phyloP scores from a whole-genome alignment of 2,329 filamentous ascomycete species.

The Pseudogymnoascus sp. region DNA sequence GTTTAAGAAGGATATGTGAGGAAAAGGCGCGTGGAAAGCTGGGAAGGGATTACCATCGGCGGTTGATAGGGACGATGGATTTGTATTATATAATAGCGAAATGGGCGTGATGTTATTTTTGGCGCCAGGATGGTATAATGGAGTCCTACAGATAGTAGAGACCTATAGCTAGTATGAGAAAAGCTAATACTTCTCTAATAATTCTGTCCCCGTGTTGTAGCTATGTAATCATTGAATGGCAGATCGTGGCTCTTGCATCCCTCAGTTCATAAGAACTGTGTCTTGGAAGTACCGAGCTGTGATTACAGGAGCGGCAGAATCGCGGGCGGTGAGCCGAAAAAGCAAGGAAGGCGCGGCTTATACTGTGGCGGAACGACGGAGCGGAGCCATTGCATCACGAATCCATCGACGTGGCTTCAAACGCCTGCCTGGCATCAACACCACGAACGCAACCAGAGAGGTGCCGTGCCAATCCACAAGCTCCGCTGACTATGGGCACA shows the following conservation, averaged over 20 bases:
- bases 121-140: neutral
- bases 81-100: neutral
- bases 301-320: neutral
- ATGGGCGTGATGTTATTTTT: neutral
- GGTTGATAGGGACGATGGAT: neutral
- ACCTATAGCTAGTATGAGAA: neutral
- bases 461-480: constrained; percentile 5
- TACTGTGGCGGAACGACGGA: constrained; percentile 4
- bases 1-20: constrained; percentile 51
- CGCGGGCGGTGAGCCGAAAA: neutral
- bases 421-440: constrained; percentile 9
- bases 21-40: neutral
- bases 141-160: neutral
- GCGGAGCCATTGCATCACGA: constrained; percentile 6
- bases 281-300: neutral
- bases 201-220: neutral
- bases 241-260: neutral
- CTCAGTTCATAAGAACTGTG: neutral
- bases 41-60: neutral
- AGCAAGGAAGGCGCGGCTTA: neutral
- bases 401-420: constrained; percentile 21
- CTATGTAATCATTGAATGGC: neutral
- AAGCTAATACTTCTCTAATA: neutral
- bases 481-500: constrained; percentile 8
- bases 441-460: constrained; percentile 3